Evolutionary conservation across 1,284 basidiomycete species (phyloP), one percentile per base, ranked within the genome.

Genomic region (Cryptococcus neoformans): DNA sequence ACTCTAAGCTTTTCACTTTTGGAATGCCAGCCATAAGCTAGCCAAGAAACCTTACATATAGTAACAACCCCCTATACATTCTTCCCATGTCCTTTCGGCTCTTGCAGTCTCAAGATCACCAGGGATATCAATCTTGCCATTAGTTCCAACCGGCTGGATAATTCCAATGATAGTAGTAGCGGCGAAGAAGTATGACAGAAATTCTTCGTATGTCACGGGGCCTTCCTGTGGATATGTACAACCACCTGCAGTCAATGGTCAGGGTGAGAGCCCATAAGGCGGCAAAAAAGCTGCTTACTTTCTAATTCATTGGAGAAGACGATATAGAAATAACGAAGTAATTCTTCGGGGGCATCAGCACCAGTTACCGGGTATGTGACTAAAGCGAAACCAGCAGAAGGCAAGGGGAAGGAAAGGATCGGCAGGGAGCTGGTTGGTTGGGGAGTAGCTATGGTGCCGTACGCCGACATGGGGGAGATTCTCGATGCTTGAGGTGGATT

Each of bases 141-240:
- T 59, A 6, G 62, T 63, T 9, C 28, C 46, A 7, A 60, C 64
- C 11, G 61, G 60, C 3, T 66, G 78, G 8, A 82, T 67, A 44
- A 93, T 78, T 0, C 85, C 91, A 48, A 94, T 74, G 60, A 94
- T 83, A 0, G 89, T 85, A 63, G 89, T 88, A 11, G 82, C 85
- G 3, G 83, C 83, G 66, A 90, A 93, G 73, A 91, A 92, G 60
- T 79, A 79, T 4, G 76, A 78, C 52, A 82, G 82, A 74, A 91
- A 92, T 4, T 80, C 78, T 11, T 81, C 77, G 10, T 81, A 79
- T 53, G 78, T 83, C 76, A 80, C 83, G 59, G 69, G 80, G 73
- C 79, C 76, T 65, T 90, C 88, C 71, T 92, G 91, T 0, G 92
- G 91, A 74, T 94, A 94, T 4, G 91, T 90, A 63, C 80, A 73